Percentiles rank a stretch among this genome's conserved stretches.
These are phyloP conservation scores for Themeda triandra DNA, from an alignment of 176 grass and related monocot species.

Conservation along the genomic window DNA sequence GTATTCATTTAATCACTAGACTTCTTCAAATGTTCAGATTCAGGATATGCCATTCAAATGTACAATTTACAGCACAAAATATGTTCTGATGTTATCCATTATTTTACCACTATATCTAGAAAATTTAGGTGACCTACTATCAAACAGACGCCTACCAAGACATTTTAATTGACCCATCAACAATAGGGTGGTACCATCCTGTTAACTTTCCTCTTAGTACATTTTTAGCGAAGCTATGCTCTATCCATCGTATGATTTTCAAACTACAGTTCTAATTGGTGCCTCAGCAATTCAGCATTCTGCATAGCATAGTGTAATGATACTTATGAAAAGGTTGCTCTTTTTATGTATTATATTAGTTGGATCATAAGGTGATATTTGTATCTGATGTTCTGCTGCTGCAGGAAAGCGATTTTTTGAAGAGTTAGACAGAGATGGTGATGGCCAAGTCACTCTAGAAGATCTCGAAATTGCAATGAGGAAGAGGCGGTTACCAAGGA, in stretches of 20 bases:
- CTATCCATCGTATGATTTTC: background rate
- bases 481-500: slow-evolving; percentile 75
- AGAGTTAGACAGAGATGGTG: slow-evolving; percentile 90
- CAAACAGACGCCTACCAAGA: background rate
- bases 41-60: too few species aligned
- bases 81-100: background rate
- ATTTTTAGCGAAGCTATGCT: background rate
- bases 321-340: background rate
- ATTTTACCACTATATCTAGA: background rate
- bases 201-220: background rate
- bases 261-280: background rate
- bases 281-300: background rate
- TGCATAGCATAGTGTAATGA: background rate
- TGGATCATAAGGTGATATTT: slow-evolving; percentile 5
- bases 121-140: background rate
- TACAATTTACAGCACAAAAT: background rate
- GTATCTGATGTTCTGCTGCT: slow-evolving; percentile 15
- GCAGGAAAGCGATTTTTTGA: slow-evolving; percentile 95
- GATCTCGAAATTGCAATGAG: slow-evolving; percentile 95
- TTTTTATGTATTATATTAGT: background rate
- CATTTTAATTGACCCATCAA: background rate
- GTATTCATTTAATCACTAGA: background rate
- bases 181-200: background rate
- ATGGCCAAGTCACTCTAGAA: slow-evolving; percentile 88
- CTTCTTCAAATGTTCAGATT: background rate